Evolutionary conservation across 2,329 filamentous ascomycete species (phyloP).

Genomic region (Ophiostoma ips): DNA sequence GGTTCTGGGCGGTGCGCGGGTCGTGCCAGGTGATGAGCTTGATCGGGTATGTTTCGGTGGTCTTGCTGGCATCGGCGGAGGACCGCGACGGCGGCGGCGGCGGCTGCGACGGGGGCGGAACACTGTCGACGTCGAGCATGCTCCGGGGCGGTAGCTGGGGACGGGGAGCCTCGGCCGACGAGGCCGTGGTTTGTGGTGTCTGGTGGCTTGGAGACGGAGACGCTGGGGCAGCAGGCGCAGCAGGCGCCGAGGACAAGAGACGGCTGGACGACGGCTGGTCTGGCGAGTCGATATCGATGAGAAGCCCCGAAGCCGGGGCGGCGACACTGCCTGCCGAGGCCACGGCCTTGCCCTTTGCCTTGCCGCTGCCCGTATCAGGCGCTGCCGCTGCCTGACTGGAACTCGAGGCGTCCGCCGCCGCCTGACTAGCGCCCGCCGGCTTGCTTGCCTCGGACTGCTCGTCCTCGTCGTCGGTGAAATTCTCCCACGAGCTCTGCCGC

Average conservation of each 20-base stretch:
- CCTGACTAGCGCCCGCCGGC: not conserved
- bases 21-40: constrained; percentile 85
- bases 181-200: not conserved
- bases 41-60: constrained; percentile 74
- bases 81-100: constrained; percentile 29
- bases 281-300: not conserved
- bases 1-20: constrained; percentile 38
- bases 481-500: constrained; percentile 26
- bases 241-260: not conserved
- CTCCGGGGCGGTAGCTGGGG: constrained; percentile 18
- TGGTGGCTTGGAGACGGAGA: not conserved
- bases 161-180: constrained; percentile 5
- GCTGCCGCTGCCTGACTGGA: too few relatives aligned
- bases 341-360: constrained; percentile 6
- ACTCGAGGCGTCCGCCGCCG: too few relatives aligned
- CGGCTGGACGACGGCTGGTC: not conserved
- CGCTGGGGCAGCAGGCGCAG: not conserved
- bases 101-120: constrained; percentile 18
- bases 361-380: too few relatives aligned
- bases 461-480: constrained; percentile 20
- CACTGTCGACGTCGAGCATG: constrained; percentile 13
- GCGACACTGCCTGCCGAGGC: constrained; percentile 6
- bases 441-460: not conserved
- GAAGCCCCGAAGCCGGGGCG: not conserved
- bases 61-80: constrained; percentile 24